Base-by-base conservation (phyloP, 306 rosid species). In the Malus orientalis region DNA sequence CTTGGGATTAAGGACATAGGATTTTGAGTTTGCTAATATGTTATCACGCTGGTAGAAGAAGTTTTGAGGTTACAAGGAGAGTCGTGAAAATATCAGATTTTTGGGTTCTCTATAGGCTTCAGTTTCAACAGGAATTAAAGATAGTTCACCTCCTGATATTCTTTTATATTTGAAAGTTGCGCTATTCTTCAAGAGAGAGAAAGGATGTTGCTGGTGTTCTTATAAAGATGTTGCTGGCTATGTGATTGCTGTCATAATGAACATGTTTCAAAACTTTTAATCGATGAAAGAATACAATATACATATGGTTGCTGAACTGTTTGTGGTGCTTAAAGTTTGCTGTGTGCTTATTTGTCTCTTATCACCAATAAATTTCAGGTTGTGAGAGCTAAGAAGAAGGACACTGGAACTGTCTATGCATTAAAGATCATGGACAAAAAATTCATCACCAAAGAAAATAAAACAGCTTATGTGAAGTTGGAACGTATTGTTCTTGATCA, bases 341-440 rank as follows among this genome's bases (percentile, higher is more conserved):
- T 36, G 66, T 68, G 69, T 54, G 75, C 58, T 64, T 74, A 75
- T 70, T 1, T 82, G 57, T 67, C 36, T 69, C 27, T 27, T 25
- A 13, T 60, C 62, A 4, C 55, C 63, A 47, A 23, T 30, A 16
- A 65, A 42, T 65, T 18, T 61, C 84, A 96, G 98, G 99, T 96
- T 84, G 99, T 96, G 81, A 91, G 99, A 86, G 99, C 99, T 61
- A 96, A 85, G 94, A 96, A 96, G 89, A 96, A 87, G 89, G 96
- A 96, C 81, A 74, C 97, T 0, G 98, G 98, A 80, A 74, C 42
- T 70, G 87, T 96, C 70, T 96, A 92, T 82, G 99, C 99, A 66
- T 78, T 96, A 95, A 96, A 96, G 87, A 93, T 96, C 80, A 96
- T 96, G 99, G 99, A 96, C 82, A 96, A 96, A 78, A 96, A 93